Conservation (phyloP, 1,284 basidiomycete genomes). For the Ganoderma lingzhi region DNA sequence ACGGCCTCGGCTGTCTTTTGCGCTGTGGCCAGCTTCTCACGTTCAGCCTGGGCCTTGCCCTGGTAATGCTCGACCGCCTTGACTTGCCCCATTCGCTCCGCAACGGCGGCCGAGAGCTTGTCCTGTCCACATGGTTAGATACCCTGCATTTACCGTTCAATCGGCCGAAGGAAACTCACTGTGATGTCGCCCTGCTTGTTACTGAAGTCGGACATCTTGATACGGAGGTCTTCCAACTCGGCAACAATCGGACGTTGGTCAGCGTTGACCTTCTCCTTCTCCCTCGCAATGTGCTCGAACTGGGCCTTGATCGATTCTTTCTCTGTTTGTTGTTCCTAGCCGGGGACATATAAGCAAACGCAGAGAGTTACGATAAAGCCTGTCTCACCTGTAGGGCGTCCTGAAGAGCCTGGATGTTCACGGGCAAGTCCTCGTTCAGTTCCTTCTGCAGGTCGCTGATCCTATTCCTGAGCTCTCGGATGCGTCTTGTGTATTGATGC, state of each 20-base stretch:
- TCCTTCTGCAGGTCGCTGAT: slow-evolving; percentile 61
- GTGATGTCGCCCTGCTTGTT: slow-evolving; percentile 46
- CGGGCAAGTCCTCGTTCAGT: slow-evolving; percentile 78
- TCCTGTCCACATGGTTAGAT: slow-evolving; percentile 20
- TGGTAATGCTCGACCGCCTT: slow-evolving; percentile 53
- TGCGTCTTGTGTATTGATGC: slow-evolving; percentile 10
- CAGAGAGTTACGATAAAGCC: slow-evolving; percentile 24
- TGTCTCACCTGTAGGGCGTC: slow-evolving; percentile 55
- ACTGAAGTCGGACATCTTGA: slow-evolving; percentile 57
- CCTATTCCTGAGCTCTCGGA: slow-evolving; percentile 37
- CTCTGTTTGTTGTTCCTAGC: slow-evolving; percentile 63
- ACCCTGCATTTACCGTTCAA: not conserved
- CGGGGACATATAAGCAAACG: not conserved
- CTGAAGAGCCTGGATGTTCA: slow-evolving; percentile 73
- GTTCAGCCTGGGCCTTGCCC: slow-evolving; percentile 47
- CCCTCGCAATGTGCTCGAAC: slow-evolving; percentile 51
- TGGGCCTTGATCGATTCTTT: slow-evolving; percentile 59
- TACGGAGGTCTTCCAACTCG: slow-evolving; percentile 55
- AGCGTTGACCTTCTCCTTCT: slow-evolving; percentile 53
- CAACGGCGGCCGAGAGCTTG: slow-evolving; percentile 14
- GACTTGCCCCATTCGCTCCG: slow-evolving; percentile 56
- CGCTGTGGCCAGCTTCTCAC: slow-evolving; percentile 40
- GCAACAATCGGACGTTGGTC: slow-evolving; percentile 50
- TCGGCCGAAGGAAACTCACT: slow-evolving; percentile 42
- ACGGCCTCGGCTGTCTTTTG: slow-evolving; percentile 56